These are phyloP conservation scores for Auriscalpium orientale DNA, from an alignment of 768 basidiomycete genomes.

Conservation along the genomic window DNA sequence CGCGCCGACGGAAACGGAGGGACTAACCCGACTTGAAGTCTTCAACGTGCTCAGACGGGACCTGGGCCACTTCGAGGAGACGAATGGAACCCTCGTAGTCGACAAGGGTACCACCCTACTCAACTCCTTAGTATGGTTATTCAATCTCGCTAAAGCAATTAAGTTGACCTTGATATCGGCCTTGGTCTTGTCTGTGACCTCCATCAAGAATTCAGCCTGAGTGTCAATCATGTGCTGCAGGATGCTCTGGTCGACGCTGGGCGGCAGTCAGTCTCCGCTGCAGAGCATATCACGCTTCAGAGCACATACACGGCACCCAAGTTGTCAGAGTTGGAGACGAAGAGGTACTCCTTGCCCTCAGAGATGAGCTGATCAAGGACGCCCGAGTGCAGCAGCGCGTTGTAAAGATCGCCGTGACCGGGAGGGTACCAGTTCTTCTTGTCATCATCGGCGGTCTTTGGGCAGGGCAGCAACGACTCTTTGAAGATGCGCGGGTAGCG, in stretches of 20 bases:
- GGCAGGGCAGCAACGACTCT: conserved; percentile 59
- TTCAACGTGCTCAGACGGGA: conserved; percentile 63
- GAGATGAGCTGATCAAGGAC: conserved; percentile 64
- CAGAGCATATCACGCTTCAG: background rate
- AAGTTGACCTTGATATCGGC: conserved; percentile 53
- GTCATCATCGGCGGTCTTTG: conserved; percentile 47
- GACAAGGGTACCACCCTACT: conserved; percentile 54
- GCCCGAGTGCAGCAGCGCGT: conserved; percentile 62
- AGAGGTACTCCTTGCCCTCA: conserved; percentile 71
- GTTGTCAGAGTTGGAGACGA: conserved; percentile 75
- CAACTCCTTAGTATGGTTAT: background rate
- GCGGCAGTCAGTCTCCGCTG: conserved; percentile 4
- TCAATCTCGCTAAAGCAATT: no score
- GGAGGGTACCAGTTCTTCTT: conserved; percentile 74
- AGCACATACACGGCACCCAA: conserved; percentile 51
- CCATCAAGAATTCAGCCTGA: conserved; percentile 64
- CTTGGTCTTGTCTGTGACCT: conserved; percentile 79
- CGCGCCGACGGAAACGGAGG: background rate
- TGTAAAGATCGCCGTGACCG: conserved; percentile 71
- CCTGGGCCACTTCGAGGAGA: conserved; percentile 72
- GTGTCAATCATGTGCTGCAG: conserved; percentile 57
- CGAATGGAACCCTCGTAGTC: conserved; percentile 61
- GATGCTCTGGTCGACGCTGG: conserved; percentile 62
- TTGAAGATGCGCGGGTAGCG: conserved; percentile 68
- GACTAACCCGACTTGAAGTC: conserved; percentile 53